Conservation (phyloP, 768 basidiomycete species). For the Amanita exitialis region DNA sequence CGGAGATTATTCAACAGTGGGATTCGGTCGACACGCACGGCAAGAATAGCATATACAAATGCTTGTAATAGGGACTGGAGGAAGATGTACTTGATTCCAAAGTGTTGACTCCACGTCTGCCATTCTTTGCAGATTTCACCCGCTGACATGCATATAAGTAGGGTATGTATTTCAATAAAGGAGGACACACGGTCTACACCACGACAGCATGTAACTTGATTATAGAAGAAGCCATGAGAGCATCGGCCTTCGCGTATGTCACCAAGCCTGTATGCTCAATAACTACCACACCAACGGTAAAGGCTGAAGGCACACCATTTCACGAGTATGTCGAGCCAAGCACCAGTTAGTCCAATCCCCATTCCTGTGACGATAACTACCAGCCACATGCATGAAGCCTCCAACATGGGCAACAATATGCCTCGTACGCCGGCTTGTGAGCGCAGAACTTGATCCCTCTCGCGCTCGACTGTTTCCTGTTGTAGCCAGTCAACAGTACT, state of each 20-base stretch:
- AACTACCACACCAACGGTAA: conserved; percentile 1
- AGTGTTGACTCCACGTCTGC: conserved; percentile 57
- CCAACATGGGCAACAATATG: conserved; percentile 40
- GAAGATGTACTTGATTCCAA: conserved; percentile 43
- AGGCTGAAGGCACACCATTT: conserved; percentile 41
- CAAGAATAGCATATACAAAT: conserved; percentile 51
- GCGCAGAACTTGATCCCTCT: conserved; percentile 37
- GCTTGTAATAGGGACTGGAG: conserved; percentile 56
- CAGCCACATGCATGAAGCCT: conserved; percentile 54
- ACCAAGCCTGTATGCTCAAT: conserved; percentile 37
- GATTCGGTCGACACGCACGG: conserved; percentile 32
- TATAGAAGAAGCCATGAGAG: conserved; percentile 61
- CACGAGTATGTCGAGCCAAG: conserved; percentile 65
- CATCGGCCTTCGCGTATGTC: conserved; percentile 65
- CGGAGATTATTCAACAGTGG: conserved; percentile 1
- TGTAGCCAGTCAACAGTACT: conserved; percentile 62
- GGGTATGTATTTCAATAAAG: background rate
- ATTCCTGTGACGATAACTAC: conserved; percentile 58
- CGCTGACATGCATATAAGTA: conserved; percentile 25
- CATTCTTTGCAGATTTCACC: conserved; percentile 60
- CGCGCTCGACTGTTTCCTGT: conserved; percentile 54
- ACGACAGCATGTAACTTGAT: conserved; percentile 61
- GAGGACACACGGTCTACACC: conserved; percentile 45
- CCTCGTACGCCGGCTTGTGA: conserved; percentile 48
- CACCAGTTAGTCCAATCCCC: conserved; percentile 59